Evolutionary conservation across 768 basidiomycete species (phyloP), one percentile per base, ranked within the genome.

Genomic region (Tulasnella sp.): DNA sequence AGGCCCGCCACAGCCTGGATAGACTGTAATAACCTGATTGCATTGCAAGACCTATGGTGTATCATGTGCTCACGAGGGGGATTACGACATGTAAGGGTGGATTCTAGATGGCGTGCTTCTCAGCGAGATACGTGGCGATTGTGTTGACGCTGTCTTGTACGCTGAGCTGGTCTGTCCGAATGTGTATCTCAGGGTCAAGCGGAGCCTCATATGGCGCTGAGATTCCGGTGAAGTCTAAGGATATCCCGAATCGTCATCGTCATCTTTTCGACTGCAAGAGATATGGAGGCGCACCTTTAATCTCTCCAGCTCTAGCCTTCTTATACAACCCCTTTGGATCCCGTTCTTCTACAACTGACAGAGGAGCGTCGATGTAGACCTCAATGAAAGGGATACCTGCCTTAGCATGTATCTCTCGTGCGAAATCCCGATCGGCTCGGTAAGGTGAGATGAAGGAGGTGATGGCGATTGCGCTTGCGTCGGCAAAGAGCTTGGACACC

Each of bases 381-480:
- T 99, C 96, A 61, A 99, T 69, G 72, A 99, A 98, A 41, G 84
- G 81, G 44, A 98, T 72, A 17, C 77, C 76, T 1, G 81, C 77
- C 51, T 81, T 76, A 50, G 81, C 78, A 71, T 99, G 95, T 27
- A 98, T 77, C 61, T 83, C 75, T 45, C 96, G 83, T 21, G 89
- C 96, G 49, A 85, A 70, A 11, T 80, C 77, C 32, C 96, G 83
- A 75, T 99, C 95, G 13, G 82, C 79, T 51, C 81, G 78, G 73
- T 98, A 97, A n/a, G 96, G 96, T 1, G 96, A 98, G 72, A 99
- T 99, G 75, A 99, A 99, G 11, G 96, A 94, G 17, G 96, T 95
- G 69, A 97, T 77, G 17, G 88, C 78, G 64, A 96, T 78, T 65
- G 86, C 88, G 30, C 81, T 85, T 2, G 93, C 80, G 67, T 94